Base-by-base conservation (phyloP, 179 eudicot species). In the Silene vulgaris region DNA sequence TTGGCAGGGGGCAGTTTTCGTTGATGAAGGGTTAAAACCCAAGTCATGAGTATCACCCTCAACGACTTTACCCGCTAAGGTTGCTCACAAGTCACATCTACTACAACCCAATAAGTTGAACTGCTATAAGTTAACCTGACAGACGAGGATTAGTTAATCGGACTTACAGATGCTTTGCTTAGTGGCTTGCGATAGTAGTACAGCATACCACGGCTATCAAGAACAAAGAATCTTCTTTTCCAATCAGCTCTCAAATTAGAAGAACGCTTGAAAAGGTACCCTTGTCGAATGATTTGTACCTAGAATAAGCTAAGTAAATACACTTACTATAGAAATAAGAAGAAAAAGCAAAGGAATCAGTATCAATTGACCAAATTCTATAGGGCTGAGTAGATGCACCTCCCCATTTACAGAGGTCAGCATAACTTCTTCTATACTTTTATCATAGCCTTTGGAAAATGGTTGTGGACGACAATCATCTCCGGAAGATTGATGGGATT, bases 231-330 rank as follows among this genome's bases (percentile, higher is more conserved):
- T 68, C 97, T 85, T 78, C 91, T 83, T 82, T 90, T 92, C 96
- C 96, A 92, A 79, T 92, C 96, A 56, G 80, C 96, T 81, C 97
- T 86, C 85, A 92, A 82, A 82, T 84, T 92, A 50, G 97, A 89
- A 72, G 97, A 92, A 76, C 96, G 91, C 79, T 92, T 92, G 30
- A 86, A 88, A 52, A 92, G 88, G 83, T 90, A 92, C 75, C 97
- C 97, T 85, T 92, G 96, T 74, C 86, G 90, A 65, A 92, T 90
- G 82, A 88, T 89, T 83, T 90, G 96, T 74, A 90, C 90, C 97
- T 92, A 81, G 72, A 77, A 77, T 26, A 72, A 35, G 23, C 26
- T 32, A 65, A 65, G 61, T 63, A 45, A 61, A 26, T 48, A 50
- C n/a, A 73, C 69, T 23, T 21, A 45, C 23, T 65, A 45, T 14